Percentiles rank a stretch among this genome's conserved stretches.
phyloP scores from a whole-genome alignment of 2,329 filamentous ascomycete species.

The Chaetomiaceae sp. region DNA sequence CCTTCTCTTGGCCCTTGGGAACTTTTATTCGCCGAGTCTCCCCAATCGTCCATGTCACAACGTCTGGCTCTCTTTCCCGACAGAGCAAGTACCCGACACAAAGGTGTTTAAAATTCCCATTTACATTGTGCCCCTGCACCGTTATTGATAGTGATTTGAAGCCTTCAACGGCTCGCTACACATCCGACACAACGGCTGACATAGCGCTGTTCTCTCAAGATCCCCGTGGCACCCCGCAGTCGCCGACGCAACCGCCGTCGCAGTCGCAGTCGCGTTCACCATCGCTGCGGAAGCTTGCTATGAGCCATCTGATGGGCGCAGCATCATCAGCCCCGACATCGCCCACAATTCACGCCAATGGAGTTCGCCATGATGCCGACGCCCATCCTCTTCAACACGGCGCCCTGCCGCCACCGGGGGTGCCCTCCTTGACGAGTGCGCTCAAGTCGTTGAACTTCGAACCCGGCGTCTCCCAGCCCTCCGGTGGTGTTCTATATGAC shows the following conservation, averaged over 20 bases:
- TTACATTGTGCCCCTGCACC: too few species aligned
- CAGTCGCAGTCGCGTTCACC: conserved; percentile 10
- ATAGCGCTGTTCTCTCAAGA: conserved; percentile 11
- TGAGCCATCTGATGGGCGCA: conserved; percentile 30
- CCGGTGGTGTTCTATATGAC: conserved; percentile 37
- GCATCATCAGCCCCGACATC: conserved; percentile 25
- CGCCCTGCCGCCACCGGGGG: conserved; percentile 20
- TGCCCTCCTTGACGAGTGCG: conserved; percentile 26
- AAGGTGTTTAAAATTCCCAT: conserved; percentile 12
- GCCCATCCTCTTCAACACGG: conserved; percentile 2
- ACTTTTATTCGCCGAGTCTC: conserved; percentile 8
- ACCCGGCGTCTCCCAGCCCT: conserved; percentile 22
- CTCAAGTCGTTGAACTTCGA: conserved; percentile 37
- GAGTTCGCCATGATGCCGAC: conserved; percentile 6
- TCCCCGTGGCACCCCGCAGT: conserved; percentile 16
- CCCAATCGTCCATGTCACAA: conserved; percentile 20
- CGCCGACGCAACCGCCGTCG: neutral
- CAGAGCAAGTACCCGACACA: conserved; percentile 10
- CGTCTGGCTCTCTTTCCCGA: conserved; percentile 13
- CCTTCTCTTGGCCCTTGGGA: neutral
- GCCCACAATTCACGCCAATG: conserved; percentile 20
- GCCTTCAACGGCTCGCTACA: neutral
- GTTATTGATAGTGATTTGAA: neutral
- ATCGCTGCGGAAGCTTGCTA: conserved; percentile 27
- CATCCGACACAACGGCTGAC: conserved; percentile 21